A percentile compares a stretch with the other conserved stretches of the same genome.
phyloP scores from a whole-genome alignment of 371 early-diverging fungal genomes.

The Actinomortierella ambigua region DNA sequence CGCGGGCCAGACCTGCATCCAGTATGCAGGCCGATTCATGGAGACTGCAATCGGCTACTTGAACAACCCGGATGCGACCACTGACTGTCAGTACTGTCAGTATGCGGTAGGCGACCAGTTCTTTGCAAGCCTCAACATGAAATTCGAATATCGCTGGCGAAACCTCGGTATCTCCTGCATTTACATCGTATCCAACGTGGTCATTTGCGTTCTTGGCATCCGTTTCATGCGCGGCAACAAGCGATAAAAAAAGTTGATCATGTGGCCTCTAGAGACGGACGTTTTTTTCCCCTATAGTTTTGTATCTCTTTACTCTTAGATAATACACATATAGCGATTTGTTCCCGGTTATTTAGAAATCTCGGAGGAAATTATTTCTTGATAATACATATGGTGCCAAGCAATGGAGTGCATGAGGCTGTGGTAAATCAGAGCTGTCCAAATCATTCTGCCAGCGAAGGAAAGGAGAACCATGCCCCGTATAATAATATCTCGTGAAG shows the following conservation, averaged over 20 bases:
- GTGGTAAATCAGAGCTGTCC: too few species aligned
- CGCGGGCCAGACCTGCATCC: slow-evolving; percentile 57
- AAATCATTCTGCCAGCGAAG: too few species aligned
- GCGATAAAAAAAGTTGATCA: slow-evolving; percentile 22
- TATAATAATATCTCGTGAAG: too few species aligned
- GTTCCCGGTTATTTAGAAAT: too few species aligned
- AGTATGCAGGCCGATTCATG: slow-evolving; percentile 59
- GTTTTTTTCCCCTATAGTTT: too few species aligned
- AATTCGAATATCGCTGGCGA: slow-evolving; percentile 65
- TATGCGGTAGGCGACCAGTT: slow-evolving; percentile 61
- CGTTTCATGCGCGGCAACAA: slow-evolving; percentile 16
- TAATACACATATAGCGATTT: too few species aligned
- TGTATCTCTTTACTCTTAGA: too few species aligned
- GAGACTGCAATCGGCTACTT: slow-evolving; percentile 58
- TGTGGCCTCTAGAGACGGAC: too few species aligned
- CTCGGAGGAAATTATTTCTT: too few species aligned
- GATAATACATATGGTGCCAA: too few species aligned
- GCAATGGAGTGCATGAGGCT: too few species aligned
- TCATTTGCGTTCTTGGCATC: slow-evolving; percentile 53
- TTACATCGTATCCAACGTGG: slow-evolving; percentile 56
- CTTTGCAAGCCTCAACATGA: slow-evolving; percentile 58
- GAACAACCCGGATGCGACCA: slow-evolving; percentile 46
- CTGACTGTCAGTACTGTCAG: slow-evolving; percentile 64
- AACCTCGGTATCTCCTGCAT: slow-evolving; percentile 67
- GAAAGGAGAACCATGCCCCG: too few species aligned